Percentiles rank a stretch among this genome's conserved stretches.
Evolutionary conservation across 352 stramenopile species (phyloP).

Genomic region (Phytophthora pistaciae): DNA sequence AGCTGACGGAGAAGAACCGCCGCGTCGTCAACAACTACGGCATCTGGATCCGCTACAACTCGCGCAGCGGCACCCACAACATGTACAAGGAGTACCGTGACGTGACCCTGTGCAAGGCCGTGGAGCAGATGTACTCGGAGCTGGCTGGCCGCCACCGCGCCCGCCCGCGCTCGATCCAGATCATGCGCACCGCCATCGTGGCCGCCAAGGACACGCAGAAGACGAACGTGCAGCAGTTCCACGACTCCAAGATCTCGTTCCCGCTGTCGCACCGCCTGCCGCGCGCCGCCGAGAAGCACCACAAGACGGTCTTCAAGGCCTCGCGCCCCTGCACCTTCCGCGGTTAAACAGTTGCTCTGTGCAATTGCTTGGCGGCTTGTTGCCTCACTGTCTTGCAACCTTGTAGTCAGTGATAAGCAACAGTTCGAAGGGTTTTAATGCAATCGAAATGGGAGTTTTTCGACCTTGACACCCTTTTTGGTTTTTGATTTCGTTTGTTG

Average conservation of each 20-base stretch:
- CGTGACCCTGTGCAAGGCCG: slow-evolving; percentile 96
- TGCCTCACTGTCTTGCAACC: slow-evolving; percentile 8
- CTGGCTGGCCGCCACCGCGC: slow-evolving; percentile 98
- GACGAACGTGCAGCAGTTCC: slow-evolving; percentile 97
- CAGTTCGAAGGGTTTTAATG: slow-evolving; percentile 33
- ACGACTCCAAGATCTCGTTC: slow-evolving; percentile 98
- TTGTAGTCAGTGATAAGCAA: slow-evolving; percentile 1
- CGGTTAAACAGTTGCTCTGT: slow-evolving; percentile 79
- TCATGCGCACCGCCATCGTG: slow-evolving; percentile 98
- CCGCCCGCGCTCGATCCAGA: slow-evolving; percentile 98
- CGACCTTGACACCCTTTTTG: slow-evolving; percentile 20
- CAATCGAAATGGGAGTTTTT: slow-evolving; percentile 60
- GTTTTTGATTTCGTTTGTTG: slow-evolving; percentile 2
- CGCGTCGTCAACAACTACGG: slow-evolving; percentile 99
- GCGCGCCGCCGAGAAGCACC: slow-evolving; percentile 95
- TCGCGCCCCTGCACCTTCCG: slow-evolving; percentile 98
- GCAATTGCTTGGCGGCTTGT: slow-evolving; percentile 16
- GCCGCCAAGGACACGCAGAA: slow-evolving; percentile 97
- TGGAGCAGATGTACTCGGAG: slow-evolving; percentile 99
- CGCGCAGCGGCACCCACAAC: slow-evolving; percentile 99
- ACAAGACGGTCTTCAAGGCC: slow-evolving; percentile 96
- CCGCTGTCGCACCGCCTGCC: slow-evolving; percentile 97
- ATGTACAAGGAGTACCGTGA: slow-evolving; percentile 99
- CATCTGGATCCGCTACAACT: slow-evolving; percentile 99
- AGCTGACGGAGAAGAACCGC: slow-evolving; percentile 98